Evolutionary conservation across 345 rosid genomes (phyloP), one percentile per base, ranked within the genome.

Genomic region (Linum tenue): DNA sequence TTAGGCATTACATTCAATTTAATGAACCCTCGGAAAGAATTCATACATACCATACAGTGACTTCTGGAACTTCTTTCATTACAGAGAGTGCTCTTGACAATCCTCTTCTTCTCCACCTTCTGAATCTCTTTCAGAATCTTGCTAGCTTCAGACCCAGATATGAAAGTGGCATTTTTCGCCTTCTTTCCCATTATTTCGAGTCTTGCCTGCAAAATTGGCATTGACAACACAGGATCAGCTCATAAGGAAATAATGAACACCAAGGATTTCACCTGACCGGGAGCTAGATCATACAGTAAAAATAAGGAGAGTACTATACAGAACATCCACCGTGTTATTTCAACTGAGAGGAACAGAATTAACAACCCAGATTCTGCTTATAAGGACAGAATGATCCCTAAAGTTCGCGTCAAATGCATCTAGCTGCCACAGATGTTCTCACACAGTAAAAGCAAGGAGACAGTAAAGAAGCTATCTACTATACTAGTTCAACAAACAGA

Each of bases 161-260:
- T 81, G 48, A 72, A 94, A 55, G 91, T 77, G 0, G 99, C 99
- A 37, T 94, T 90, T 73, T 94, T 94, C 0, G 96, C 97, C 80
- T 86, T 94, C 76, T 90, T 94, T 3, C 97, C 97, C 90, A 94
- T 94, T 48, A 94, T 92, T 82, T 94, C 99, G 38, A 94, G 96
- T 76, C 85, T 88, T 11, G 73, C 95, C 99, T 90, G 67, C 31
- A 72, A 62, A 10, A 9, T 48, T 48, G 11, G 31, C 31, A 22
- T 22, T 22, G 31, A 22, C 0, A 22, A 22, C 31, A 22, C 31
- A 22, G 31, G 31, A 22, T 22, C 31, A 22, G 31, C 31, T 22
- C 31, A 22, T 22, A 22, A 22, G 31, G 31, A 22, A 22, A 22
- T 22, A 22, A 22, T 22, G 31, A 22, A 22, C 31, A 22, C 31